Evolutionary conservation across 139 green algal genomes (phyloP).

Genomic region (Chlamydomonas urium): DNA sequence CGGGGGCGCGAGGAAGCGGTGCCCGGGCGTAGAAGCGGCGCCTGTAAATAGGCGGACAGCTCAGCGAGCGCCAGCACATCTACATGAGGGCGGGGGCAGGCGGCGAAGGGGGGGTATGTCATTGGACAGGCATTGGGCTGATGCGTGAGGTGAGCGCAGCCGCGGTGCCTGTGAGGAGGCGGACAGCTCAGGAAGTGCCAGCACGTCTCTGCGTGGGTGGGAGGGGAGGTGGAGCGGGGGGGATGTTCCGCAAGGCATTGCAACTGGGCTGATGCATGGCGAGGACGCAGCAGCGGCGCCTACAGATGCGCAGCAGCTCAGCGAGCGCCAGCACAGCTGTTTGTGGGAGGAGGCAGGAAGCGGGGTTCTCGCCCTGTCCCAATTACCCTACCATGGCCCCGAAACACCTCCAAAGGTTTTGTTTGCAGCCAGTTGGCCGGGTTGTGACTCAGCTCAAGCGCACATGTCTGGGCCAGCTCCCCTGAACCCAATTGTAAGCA

Average conservation of each 20-base stretch:
- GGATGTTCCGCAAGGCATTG: background rate
- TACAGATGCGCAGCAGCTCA: no score
- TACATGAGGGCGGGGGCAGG: conserved; percentile 1
- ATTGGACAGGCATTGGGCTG: background rate
- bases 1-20: background rate
- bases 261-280: background rate
- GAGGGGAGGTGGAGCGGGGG: no score
- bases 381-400: no score
- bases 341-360: background rate
- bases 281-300: no score
- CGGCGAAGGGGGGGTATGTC: background rate
- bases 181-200: background rate
- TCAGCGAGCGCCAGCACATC: conserved; percentile 26
- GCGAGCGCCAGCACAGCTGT: background rate
- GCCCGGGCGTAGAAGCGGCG: background rate
- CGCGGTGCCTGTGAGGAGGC: background rate
- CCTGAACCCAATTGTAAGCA: background rate
- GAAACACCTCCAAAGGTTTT: no score
- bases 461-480: background rate
- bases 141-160: background rate
- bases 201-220: no score
- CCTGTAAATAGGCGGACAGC: conserved; percentile 20
- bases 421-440: no score
- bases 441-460: background rate
- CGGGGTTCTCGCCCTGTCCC: no score